Evolutionary conservation across 1,284 basidiomycete genomes (phyloP), one percentile per base, ranked within the genome.

Genomic region (Ceratobasidium papillatum): DNA sequence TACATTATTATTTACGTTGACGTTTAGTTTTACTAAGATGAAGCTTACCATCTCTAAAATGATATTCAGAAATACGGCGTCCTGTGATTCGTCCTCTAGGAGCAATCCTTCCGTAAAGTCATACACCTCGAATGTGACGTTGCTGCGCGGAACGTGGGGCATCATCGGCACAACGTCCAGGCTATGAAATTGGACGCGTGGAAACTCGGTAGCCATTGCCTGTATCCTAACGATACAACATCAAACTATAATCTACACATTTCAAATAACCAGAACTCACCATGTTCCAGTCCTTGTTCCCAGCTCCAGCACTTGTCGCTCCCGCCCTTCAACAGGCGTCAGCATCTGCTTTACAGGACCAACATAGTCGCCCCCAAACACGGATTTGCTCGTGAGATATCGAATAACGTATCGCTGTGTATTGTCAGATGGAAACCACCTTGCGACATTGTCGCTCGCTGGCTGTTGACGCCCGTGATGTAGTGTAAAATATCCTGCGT

Each of bases 121-220:
- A 25, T 49, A 65, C 14, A 65, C 62, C 45, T 65, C 62, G 34
- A 65, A 65, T n/a, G 17, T n/a, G 41, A 51, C 25, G 45, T 65
- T 65, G 14, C 3, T 8, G 17, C 45, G 22, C 45, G 43, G 62
- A 22, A 34, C 47, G 30, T 65, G 62, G 27, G 62, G 9, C 3
- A 49, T 34, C 22, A 51, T n/a, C 7, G 62, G 62, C 14, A 30
- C 45, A 30, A 65, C 41, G 41, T 65, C 62, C 22, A 65, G 25
- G 27, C 19, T 65, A 14, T 25, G 41, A 34, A 65, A 49, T 2
- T 51, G 43, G 47, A 47, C 41, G 41, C 49, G 43, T 25, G 62
- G 45, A 36, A 65, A 65, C 47, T 65, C 43, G 7, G 43, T 34
- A 9, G 62, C 62, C 62, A 65, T 65, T n/a, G 19, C 43, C 22